A percentile compares a stretch with the other conserved stretches of the same genome.
These are phyloP conservation scores for Globisporangium apiculatum DNA, from an alignment of 352 stramenopile genomes.

Conservation along the genomic window DNA sequence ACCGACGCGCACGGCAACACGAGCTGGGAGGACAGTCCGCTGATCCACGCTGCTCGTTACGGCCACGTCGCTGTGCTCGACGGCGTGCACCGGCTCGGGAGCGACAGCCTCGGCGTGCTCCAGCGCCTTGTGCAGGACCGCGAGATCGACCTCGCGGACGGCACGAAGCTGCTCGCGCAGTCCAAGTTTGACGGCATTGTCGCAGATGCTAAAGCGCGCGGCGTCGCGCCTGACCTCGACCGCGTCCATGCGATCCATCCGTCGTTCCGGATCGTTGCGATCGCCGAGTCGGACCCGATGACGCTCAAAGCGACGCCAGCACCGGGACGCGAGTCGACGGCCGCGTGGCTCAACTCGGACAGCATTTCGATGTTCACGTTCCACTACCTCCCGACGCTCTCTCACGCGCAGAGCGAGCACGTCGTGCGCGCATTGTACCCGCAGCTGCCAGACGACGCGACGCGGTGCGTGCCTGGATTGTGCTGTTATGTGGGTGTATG, in stretches of 20 bases:
- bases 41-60: constrained; percentile 83
- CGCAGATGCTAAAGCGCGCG: constrained; percentile 10
- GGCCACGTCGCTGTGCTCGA: constrained; percentile 89
- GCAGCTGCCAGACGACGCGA: constrained; percentile 38
- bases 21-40: constrained; percentile 88
- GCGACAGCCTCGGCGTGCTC: constrained; percentile 87
- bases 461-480: constrained; percentile 24
- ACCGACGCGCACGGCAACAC: constrained; percentile 88
- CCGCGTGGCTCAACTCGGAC: constrained; percentile 68
- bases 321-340: constrained; percentile 33
- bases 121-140: constrained; percentile 85
- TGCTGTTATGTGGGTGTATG: not conserved
- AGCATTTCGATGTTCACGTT: constrained; percentile 80
- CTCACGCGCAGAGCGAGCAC: constrained; percentile 29
- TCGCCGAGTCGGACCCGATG: constrained; percentile 54
- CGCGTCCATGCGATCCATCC: constrained; percentile 75
- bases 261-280: constrained; percentile 85
- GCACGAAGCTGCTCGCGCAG: constrained; percentile 66
- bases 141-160: constrained; percentile 87
- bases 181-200: constrained; percentile 53
- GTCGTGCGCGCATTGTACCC: constrained; percentile 52
- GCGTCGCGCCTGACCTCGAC: constrained; percentile 11
- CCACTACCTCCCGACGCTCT: constrained; percentile 41
- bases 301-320: constrained; percentile 22
- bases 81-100: constrained; percentile 89